Conservation (phyloP, 306 rosid species). For the Fagus sylvatica region DNA sequence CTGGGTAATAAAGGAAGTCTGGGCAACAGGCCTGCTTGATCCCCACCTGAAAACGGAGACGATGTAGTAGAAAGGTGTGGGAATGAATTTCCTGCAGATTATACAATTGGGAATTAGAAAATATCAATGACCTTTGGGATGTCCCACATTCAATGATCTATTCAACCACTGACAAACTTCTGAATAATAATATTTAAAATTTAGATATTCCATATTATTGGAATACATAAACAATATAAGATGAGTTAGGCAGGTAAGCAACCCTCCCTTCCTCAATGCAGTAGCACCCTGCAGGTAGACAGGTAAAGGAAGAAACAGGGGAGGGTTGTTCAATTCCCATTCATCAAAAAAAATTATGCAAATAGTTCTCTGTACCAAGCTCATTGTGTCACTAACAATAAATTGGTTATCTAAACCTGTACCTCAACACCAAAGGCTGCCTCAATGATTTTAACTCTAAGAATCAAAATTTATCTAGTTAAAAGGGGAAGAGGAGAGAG, state of each 20-base stretch:
- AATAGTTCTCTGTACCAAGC: not conserved
- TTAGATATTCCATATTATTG: not conserved
- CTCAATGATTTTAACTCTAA: not conserved
- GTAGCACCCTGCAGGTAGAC: not conserved
- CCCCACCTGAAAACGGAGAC: constrained; percentile 31
- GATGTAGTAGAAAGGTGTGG: constrained; percentile 34
- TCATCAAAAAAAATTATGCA: not conserved
- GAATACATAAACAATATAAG: not conserved
- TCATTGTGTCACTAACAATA: not conserved
- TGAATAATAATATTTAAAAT: not conserved
- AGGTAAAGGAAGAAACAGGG: not conserved
- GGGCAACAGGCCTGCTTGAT: constrained; percentile 27
- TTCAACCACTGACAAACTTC: not conserved
- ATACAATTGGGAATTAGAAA: not conserved
- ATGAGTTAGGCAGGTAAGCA: not conserved
- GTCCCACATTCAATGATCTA: not conserved
- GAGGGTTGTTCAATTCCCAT: not conserved
- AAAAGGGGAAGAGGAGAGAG: not conserved
- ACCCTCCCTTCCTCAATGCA: not conserved
- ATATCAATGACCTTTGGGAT: constrained; percentile 3
- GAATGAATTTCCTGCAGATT: constrained; percentile 43
- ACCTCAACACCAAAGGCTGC: not conserved
- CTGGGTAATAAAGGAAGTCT: constrained; percentile 21
- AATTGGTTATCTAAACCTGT: not conserved
- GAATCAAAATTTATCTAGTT: not conserved